Evolutionary conservation across 2,329 filamentous ascomycete genomes (phyloP), one percentile per base, ranked within the genome.

Genomic region (Neofusicoccum cordaticola): DNA sequence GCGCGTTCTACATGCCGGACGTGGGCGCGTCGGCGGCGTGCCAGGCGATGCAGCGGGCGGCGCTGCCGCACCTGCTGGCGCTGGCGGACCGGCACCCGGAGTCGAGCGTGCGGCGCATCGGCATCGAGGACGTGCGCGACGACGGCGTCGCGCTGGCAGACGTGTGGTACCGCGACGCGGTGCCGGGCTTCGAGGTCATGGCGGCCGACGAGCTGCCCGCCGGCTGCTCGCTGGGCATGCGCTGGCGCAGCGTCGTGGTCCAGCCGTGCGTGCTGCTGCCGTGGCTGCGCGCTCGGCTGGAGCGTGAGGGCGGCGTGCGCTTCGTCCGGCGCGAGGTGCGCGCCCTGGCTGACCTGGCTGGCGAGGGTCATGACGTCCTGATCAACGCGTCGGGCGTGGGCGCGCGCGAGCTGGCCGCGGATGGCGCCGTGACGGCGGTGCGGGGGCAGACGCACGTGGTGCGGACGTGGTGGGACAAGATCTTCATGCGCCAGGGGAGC

Each of bases 1-100:
- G 75, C n/a, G 75, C 71, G 8, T 68, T 68, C 47, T 75, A 69
- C 65, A 66, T 76, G 7, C 69, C 71, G 5, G 67, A 72, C 35
- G 58, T 66, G 50, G 42, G 50, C 6, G 69, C 68, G 3, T 56
- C 45, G 1, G 66, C 67, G 3, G 22, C 12, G 13, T 71, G 73
- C 47, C 67, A 71, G 52, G 64, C 68, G 62, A 75, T 76, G 71
- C 74, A 76, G 62, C 65, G 52, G 22, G 69, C 62, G 27, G 53
- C 67, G 3, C 67, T 67, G 17, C 62, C 67, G 17, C 51, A 64
- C 27, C 61, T 68, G 19, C 65, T 63, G 60, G 17, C n/a, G 9
- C 67, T 69, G 13, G 67, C 67, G 11, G 62, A 48, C 22, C n/a
- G 37, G 2, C 22, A 65, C 50, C 67, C 67, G 12, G 65, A 60